Evolutionary conservation across 805 yeast genomes (phyloP).

Genomic region (Saturnispora sekii): DNA sequence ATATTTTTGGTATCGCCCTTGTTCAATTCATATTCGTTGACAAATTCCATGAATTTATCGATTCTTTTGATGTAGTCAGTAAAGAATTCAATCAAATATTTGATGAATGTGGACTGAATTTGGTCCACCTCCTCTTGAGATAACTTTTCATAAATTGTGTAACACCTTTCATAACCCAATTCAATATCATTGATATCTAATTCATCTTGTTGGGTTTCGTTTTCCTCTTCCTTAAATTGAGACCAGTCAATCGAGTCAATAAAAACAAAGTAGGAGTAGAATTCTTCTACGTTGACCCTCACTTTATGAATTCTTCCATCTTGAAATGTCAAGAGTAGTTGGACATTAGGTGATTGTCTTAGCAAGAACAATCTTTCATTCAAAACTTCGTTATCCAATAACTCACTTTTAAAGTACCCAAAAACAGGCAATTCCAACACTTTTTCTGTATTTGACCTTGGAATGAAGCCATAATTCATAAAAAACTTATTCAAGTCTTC

Average conservation of each 20-base stretch:
- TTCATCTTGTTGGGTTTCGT: constrained; percentile 2
- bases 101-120: constrained; percentile 11
- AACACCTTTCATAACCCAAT: constrained; percentile 10
- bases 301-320: constrained; percentile 14
- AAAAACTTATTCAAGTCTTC: constrained; percentile 35
- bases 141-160: constrained; percentile 10
- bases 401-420: constrained; percentile 18
- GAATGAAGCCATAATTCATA: constrained; percentile 39
- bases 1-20: constrained; percentile 15
- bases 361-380: constrained; percentile 25
- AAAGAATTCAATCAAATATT: constrained; percentile 12
- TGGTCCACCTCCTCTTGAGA: constrained; percentile 12
- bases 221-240: constrained; percentile 13
- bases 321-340: constrained; percentile 25
- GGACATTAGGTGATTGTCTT: constrained; percentile 31
- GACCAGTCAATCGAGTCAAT: constrained; percentile 18
- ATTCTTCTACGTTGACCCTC: constrained; percentile 24
- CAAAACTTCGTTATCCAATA: neutral
- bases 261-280: constrained; percentile 27
- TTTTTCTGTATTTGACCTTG: constrained; percentile 20
- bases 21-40: constrained; percentile 16
- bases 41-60: constrained; percentile 10
- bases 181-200: constrained; percentile 3
- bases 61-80: constrained; percentile 8
- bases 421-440: constrained; percentile 30